Evolutionary conservation across 2,329 filamentous ascomycete species (phyloP), one percentile per base, ranked within the genome.

Genomic region (Clarireedia sp.): DNA sequence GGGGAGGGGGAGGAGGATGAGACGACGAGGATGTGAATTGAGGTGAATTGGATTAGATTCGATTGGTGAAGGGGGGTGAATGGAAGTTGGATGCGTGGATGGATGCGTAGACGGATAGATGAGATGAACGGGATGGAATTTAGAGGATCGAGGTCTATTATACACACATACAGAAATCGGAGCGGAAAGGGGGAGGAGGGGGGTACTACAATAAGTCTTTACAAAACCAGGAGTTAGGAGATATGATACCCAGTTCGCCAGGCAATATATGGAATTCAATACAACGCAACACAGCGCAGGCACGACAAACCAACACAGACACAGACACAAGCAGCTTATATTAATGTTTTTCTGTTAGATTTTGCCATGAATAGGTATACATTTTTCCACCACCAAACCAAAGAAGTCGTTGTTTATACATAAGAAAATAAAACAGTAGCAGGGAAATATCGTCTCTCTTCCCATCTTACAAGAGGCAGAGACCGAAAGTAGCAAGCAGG

Each of bases 361-460:
- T 36, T 44, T 48, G 17, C 55, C 47, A 48, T 50, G 43, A 38
- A 56, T 59, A 40, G 49, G 57, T 48, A 59, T 60, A 58, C 48
- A 55, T 79, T 17, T 78, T 60, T 63, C 55, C 63, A 64, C 62
- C 57, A 64, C 62, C 58, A 62, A 54, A 60, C 60, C 60, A 56
- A 57, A 26, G 24, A 26, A 26, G 5, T 8, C 24, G 24, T 38
- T 68, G 64, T 60, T 68, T 60, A 64, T 66, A 67, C 65, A 67
- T 64, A 67, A 61, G 63, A 66, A 64, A 66, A 26, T 3, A 26
- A 26, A 26, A n/a, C n/a, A 7, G 24, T 26, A 26, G 5, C 24
- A 26, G 24, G 24, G 24, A 26, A 8, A 26, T 26, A 7, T 8
- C 24, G 24, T 26, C 5, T 23, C 24, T 7, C 24, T 26, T 7